Evolutionary conservation across 2,329 filamentous ascomycete genomes (phyloP).

Genomic region (Aspergillus fischeri): DNA sequence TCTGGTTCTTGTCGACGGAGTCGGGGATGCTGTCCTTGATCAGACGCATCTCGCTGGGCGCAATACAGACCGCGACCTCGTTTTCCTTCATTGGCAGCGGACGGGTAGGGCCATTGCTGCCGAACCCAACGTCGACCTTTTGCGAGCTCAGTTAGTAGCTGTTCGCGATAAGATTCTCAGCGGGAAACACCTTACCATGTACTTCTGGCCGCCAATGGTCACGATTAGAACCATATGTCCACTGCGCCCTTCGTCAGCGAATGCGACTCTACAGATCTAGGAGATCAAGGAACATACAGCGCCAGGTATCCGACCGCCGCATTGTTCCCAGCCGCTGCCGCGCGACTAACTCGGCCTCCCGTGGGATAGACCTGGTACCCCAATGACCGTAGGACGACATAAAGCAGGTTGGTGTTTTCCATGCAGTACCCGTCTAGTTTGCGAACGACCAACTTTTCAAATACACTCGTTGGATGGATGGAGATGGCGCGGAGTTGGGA

Average conservation of each 20-base stretch:
- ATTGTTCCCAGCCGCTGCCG: slow-evolving; percentile 23
- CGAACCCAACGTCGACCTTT: slow-evolving; percentile 59
- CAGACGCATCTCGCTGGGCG: slow-evolving; percentile 55
- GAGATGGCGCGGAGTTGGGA: slow-evolving; percentile 47
- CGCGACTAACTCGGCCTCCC: slow-evolving; percentile 47
- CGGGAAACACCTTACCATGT: slow-evolving; percentile 28
- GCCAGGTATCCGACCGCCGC: slow-evolving; percentile 36
- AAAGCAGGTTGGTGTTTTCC: slow-evolving; percentile 56
- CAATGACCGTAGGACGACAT: slow-evolving; percentile 48
- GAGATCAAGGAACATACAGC: slow-evolving; percentile 35
- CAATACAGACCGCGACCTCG: slow-evolving; percentile 42
- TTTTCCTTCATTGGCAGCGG: slow-evolving; percentile 53
- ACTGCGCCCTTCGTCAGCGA: slow-evolving; percentile 9
- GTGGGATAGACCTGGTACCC: slow-evolving; percentile 53
- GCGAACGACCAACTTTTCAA: slow-evolving; percentile 49
- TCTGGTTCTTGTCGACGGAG: slow-evolving; percentile 40
- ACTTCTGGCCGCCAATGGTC: slow-evolving; percentile 47
- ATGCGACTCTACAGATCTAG: background rate
- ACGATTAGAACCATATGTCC: slow-evolving; percentile 61
- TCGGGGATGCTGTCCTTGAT: slow-evolving; percentile 47
- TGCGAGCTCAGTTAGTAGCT: slow-evolving; percentile 30
- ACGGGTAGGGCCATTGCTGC: slow-evolving; percentile 56
- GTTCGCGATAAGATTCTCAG: background rate
- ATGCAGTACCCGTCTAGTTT: slow-evolving; percentile 58
- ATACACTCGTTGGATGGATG: slow-evolving; percentile 48